Evolutionary conservation across 495 filamentous ascomycete genomes (phyloP), one percentile per base, ranked within the genome.

Genomic region (Talaromyces proteolyticus): DNA sequence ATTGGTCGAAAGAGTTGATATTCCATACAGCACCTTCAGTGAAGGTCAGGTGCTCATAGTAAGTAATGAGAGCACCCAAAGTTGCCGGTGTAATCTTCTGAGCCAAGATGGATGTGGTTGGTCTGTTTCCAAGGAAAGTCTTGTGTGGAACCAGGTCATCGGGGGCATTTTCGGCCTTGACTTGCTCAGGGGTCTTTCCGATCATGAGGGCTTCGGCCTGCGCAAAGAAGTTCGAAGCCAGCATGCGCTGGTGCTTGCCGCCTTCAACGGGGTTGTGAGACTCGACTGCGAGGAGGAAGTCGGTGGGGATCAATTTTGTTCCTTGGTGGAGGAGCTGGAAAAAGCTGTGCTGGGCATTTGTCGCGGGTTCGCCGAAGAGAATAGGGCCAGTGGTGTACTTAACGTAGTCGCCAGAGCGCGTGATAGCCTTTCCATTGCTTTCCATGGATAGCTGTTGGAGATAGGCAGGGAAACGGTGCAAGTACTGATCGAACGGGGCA

Each of bases 371-470:
- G 60, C 93, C 93, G 67, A 98, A 98, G 47, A 98, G 73, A 68
- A 98, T 88, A 18, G 93, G 79, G 20, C 88, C 93, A 14, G 93
- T 98, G 45, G 91, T 96, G 76, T 97, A 97, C 68, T 95, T 94
- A 65, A 95, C 91, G 43, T 94, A 87, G 39, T 90, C 79, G 53
- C 90, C 91, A 52, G 81, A 82, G 44, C 92, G 89, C 53, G 93
- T 95, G 67, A 97, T 89, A 49, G 89, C 88, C 79, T 98, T 98
- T 59, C 93, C 93, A 70, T 98, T 98, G 59, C 94, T 97, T 75
- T 98, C 93, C 93, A 98, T 98, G 55, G 91, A 97, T 42, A 98
- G 79, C 70, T 98, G 93, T 72, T 98, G 93, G 24, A 98, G 87
- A 74, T 98, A 98, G 53, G 93, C 93, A 14, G 93, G 91, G 87